A percentile compares a stretch with the other conserved stretches of the same genome.
Evolutionary conservation across 108 stramenopile species (phyloP).

Genomic region (Fragilaria radians): DNA sequence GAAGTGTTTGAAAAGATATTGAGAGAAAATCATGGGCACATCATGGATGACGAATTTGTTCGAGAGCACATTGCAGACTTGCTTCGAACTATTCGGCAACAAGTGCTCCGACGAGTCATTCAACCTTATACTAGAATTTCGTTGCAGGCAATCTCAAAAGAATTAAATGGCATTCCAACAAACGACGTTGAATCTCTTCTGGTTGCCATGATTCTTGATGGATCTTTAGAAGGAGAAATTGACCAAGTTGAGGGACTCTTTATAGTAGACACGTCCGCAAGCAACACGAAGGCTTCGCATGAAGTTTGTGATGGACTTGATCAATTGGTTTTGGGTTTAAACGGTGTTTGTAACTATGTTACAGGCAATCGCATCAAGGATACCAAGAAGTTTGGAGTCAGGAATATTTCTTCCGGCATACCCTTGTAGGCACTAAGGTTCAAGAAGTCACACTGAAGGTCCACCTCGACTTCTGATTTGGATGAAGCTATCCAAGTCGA

Average conservation of each 20-base stretch:
- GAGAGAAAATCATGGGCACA: constrained; percentile 59
- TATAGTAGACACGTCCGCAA: constrained; percentile 9
- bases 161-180: constrained; percentile 81
- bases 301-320: constrained; percentile 14
- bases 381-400: neutral
- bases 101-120: constrained; percentile 77
- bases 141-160: constrained; percentile 60
- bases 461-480: too few relatives aligned
- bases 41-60: constrained; percentile 93
- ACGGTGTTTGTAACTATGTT: constrained; percentile 10
- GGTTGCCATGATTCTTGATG: constrained; percentile 82
- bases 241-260: constrained; percentile 68
- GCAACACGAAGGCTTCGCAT: neutral
- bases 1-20: constrained; percentile 75
- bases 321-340: constrained; percentile 14
- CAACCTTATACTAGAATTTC: constrained; percentile 86
- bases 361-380: constrained; percentile 27
- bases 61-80: constrained; percentile 83
- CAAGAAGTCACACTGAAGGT: too few relatives aligned
- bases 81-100: constrained; percentile 84
- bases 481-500: too few relatives aligned
- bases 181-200: constrained; percentile 82
- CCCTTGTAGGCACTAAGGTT: too few relatives aligned
- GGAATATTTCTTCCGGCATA: constrained; percentile 1
- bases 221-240: constrained; percentile 67